Evolutionary conservation across 306 rosid species (phyloP).

Genomic region (Prunus davidiana): DNA sequence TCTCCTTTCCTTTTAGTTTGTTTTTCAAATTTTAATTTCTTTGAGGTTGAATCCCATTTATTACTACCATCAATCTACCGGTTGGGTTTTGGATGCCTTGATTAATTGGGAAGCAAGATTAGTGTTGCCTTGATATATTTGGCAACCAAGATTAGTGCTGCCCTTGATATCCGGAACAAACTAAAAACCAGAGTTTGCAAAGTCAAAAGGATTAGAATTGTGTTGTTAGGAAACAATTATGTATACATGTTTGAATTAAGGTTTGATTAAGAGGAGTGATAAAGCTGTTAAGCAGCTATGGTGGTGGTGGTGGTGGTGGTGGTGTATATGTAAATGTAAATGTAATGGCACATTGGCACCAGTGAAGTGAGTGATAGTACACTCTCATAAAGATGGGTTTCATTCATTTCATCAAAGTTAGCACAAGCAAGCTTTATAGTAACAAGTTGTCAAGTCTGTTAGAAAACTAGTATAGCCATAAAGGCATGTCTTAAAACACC

Average conservation of each 20-base stretch:
- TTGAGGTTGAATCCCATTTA: neutral
- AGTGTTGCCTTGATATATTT: neutral
- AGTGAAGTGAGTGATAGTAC: too few relatives aligned
- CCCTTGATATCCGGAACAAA: too few relatives aligned
- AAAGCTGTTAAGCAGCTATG: too few relatives aligned
- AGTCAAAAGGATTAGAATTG: too few relatives aligned
- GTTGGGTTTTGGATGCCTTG: neutral
- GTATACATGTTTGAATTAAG: too few relatives aligned
- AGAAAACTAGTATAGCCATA: neutral
- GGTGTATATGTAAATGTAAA: too few relatives aligned
- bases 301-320: too few relatives aligned
- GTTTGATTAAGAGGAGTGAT: too few relatives aligned
- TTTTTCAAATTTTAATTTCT: neutral
- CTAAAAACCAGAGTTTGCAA: too few relatives aligned
- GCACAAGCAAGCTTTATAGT: neutral
- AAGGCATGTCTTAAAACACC: neutral
- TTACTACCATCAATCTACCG: neutral
- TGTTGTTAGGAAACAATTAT: too few relatives aligned
- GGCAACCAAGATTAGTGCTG: neutral
- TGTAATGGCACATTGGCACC: too few relatives aligned
- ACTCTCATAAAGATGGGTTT: neutral
- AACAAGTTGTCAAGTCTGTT: neutral
- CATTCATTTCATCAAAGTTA: neutral
- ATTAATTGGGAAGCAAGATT: neutral
- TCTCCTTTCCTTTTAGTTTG: neutral